Percentiles rank a stretch among this genome's conserved stretches.
Conservation (phyloP, 495 filamentous ascomycete species). For the Parathielavia appendiculata region DNA sequence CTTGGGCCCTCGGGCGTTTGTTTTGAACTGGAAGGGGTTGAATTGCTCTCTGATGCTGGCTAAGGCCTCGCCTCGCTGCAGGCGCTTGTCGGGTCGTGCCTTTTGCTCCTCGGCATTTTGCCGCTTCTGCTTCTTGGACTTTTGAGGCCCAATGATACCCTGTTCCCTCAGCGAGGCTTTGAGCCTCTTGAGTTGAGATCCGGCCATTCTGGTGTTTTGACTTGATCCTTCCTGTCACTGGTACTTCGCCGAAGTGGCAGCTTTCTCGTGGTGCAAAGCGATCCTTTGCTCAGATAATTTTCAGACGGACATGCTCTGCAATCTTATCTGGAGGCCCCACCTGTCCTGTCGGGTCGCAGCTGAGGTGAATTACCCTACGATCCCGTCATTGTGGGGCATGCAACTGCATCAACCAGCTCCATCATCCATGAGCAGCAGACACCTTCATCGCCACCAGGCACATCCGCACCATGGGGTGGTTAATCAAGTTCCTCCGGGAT, state of each 20-base stretch:
- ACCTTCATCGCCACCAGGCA: constrained; percentile 3
- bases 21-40: constrained; percentile 94
- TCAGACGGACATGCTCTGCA: constrained; percentile 17
- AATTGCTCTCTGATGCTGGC: constrained; percentile 86
- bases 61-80: constrained; percentile 68
- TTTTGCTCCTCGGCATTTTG: constrained; percentile 61
- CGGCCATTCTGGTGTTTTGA: constrained; percentile 60
- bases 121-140: constrained; percentile 87
- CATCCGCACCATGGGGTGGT: constrained; percentile 30
- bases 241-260: not conserved
- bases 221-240: not conserved
- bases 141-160: constrained; percentile 79
- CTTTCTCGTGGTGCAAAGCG: not conserved
- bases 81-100: constrained; percentile 57
- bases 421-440: not conserved
- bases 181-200: constrained; percentile 92
- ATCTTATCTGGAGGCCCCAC: constrained; percentile 34
- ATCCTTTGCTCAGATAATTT: constrained; percentile 21
- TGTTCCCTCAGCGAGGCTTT: constrained; percentile 83
- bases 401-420: not conserved
- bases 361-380: too few species aligned
- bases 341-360: too few species aligned
- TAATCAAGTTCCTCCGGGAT: constrained; percentile 34
- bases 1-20: constrained; percentile 60
- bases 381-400: not conserved